These are phyloP conservation scores for Diospyros lotus DNA, from an alignment of 148 eudicot genomes.

Conservation along the genomic window DNA sequence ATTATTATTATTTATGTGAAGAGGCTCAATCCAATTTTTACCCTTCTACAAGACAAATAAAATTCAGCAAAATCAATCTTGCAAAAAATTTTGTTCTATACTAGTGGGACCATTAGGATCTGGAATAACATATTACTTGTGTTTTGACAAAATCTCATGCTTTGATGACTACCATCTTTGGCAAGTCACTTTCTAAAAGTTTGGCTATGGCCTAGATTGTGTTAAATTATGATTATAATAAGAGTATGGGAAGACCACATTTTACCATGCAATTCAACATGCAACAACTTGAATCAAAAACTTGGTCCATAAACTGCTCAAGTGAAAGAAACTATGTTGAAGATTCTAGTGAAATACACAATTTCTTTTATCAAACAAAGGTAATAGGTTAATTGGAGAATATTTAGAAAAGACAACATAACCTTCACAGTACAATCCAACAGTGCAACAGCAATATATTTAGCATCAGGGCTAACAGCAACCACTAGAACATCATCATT, in stretches of 20 bases:
- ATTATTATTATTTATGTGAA: too few species aligned
- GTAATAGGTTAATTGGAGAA: background rate
- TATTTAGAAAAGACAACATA: conserved; percentile 10
- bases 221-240: background rate
- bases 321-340: background rate
- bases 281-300: background rate
- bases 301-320: background rate
- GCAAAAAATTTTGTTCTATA: background rate
- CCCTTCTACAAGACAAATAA: background rate
- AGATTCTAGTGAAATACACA: background rate
- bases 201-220: background rate
- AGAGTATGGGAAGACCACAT: background rate
- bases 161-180: background rate
- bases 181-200: background rate
- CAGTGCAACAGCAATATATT: conserved; percentile 79
- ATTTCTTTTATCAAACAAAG: background rate
- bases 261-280: background rate
- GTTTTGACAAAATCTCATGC: background rate
- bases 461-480: conserved; percentile 84
- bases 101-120: background rate
- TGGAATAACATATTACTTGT: background rate
- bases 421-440: conserved; percentile 92
- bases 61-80: background rate
- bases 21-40: too few species aligned
- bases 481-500: conserved; percentile 77